phyloP scores from a whole-genome alignment of 169 alveolate genomes.

The Eimeria necatrix region DNA sequence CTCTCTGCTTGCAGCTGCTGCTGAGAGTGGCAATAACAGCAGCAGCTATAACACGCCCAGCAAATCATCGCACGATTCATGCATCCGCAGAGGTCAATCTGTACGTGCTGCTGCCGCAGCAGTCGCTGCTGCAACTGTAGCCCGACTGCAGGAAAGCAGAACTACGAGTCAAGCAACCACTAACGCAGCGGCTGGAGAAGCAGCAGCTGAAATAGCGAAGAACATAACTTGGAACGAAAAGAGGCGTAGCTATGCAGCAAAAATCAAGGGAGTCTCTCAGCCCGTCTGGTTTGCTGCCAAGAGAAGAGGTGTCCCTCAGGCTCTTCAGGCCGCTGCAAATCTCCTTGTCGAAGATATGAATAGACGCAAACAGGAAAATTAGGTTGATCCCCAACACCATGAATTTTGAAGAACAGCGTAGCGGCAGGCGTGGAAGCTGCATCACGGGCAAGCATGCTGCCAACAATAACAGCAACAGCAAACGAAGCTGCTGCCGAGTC shows the following conservation, averaged over 20 bases:
- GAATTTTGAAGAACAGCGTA: too few relatives aligned
- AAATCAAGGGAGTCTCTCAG: slow-evolving; percentile 55
- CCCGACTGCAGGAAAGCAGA: slow-evolving; percentile 25
- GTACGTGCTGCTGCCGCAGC: slow-evolving; percentile 66
- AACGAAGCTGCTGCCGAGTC: too few relatives aligned
- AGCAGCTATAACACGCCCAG: slow-evolving; percentile 61
- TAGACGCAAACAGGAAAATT: neutral
- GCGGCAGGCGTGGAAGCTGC: too few relatives aligned
- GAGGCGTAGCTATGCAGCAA: slow-evolving; percentile 69
- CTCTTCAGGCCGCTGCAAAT: slow-evolving; percentile 56
- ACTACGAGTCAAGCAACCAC: neutral
- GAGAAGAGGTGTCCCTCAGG: slow-evolving; percentile 73
- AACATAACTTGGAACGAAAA: slow-evolving; percentile 71
- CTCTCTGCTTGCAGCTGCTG: slow-evolving; percentile 18
- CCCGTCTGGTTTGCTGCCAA: slow-evolving; percentile 73
- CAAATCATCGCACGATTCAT: slow-evolving; percentile 67
- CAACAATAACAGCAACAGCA: too few relatives aligned
- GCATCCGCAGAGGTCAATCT: slow-evolving; percentile 33
- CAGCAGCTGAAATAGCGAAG: slow-evolving; percentile 62
- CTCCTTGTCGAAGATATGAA: slow-evolving; percentile 52
- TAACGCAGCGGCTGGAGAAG: slow-evolving; percentile 36
- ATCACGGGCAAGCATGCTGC: too few relatives aligned
- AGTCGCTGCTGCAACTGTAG: slow-evolving; percentile 67
- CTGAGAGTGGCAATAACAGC: slow-evolving; percentile 11
- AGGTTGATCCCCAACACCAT: too few relatives aligned